Conservation (phyloP, 2,329 filamentous ascomycete species). For the Fusarium staphyleae region DNA sequence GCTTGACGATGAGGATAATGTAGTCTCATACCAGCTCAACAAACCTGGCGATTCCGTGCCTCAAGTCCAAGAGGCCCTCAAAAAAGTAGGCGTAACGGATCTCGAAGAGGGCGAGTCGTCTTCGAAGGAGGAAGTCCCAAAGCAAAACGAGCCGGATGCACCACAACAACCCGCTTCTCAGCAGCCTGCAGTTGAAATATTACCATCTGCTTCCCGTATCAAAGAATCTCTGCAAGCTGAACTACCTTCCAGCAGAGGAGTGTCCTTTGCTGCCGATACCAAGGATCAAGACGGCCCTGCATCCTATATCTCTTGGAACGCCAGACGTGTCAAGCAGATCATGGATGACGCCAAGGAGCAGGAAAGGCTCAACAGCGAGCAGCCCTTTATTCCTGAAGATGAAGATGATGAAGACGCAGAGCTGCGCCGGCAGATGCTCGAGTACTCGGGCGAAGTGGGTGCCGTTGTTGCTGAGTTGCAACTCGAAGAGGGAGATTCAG, state of each 20-base stretch:
- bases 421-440: constrained; percentile 85
- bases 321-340: constrained; percentile 60
- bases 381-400: constrained; percentile 69
- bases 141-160: constrained; percentile 2
- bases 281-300: constrained; percentile 53
- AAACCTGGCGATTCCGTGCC: constrained; percentile 72
- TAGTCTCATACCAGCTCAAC: constrained; percentile 72
- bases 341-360: constrained; percentile 64
- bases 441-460: constrained; percentile 90
- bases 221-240: constrained; percentile 3
- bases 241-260: constrained; percentile 58
- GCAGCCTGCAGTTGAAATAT: constrained; percentile 4
- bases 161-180: constrained; percentile 1
- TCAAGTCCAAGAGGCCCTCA: constrained; percentile 73
- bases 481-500: constrained; percentile 71
- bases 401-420: constrained; percentile 83
- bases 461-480: constrained; percentile 92
- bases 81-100: constrained; percentile 75
- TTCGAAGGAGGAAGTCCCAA: neutral
- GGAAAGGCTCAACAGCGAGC: constrained; percentile 54
- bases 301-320: constrained; percentile 50
- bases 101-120: constrained; percentile 35
- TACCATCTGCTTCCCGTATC: constrained; percentile 9
- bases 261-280: constrained; percentile 69
- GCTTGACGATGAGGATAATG: constrained; percentile 87